These are phyloP conservation scores for Saturnispora kantuleensis DNA, from an alignment of 805 yeast species.

Conservation along the genomic window DNA sequence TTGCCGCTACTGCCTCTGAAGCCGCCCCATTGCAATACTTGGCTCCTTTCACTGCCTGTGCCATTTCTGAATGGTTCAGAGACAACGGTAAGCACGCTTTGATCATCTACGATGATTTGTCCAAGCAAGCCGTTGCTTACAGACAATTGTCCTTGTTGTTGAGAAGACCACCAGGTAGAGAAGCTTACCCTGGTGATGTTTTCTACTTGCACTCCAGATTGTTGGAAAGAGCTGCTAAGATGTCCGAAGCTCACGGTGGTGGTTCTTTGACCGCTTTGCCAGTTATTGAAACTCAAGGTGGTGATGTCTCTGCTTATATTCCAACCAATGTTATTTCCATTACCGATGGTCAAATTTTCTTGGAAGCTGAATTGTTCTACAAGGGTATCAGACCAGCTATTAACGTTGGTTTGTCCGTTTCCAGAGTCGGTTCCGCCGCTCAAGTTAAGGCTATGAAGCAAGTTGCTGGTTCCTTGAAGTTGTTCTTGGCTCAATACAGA, in stretches of 20 bases:
- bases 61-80: conserved; percentile 99
- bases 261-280: conserved; percentile 96
- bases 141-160: conserved; percentile 96
- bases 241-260: conserved; percentile 81
- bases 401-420: conserved; percentile 98
- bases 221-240: conserved; percentile 96
- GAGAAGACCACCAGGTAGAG: conserved; percentile 97
- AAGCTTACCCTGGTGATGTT: conserved; percentile 96
- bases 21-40: conserved; percentile 99
- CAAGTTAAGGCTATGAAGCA: conserved; percentile 99
- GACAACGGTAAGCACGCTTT: conserved; percentile 98
- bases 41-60: conserved; percentile 99
- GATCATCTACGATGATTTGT: conserved; percentile 95
- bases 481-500: conserved; percentile 99
- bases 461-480: conserved; percentile 99
- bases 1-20: conserved; percentile 99
- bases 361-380: conserved; percentile 99
- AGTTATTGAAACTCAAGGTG: conserved; percentile 97
- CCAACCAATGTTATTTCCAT: conserved; percentile 97
- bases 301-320: conserved; percentile 96
- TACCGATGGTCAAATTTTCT: conserved; percentile 96
- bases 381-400: conserved; percentile 99
- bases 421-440: conserved; percentile 99
- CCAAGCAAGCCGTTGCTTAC: conserved; percentile 99
- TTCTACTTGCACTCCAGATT: conserved; percentile 92